Evolutionary conservation across 805 yeast species (phyloP), one percentile per base, ranked within the genome.

Genomic region (Spathaspora arborariae): DNA sequence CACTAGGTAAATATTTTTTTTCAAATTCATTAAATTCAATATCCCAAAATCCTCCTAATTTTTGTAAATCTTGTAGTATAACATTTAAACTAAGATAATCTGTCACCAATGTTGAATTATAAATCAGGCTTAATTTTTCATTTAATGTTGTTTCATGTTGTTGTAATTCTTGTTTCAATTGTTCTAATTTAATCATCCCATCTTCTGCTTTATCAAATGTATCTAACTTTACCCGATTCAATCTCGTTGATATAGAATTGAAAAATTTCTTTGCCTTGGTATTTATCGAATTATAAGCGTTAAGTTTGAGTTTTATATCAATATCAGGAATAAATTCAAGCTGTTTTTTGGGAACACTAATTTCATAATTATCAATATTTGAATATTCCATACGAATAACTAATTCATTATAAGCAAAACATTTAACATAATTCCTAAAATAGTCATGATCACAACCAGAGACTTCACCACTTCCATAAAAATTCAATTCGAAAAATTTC

Each of bases 31-130:
- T 76, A 56, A 94, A 90, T 47, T 85, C 96, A 19, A 65, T 56
- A 64, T 92, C 96, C 98, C 98, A 94, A 36, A 74, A 78, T 19
- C 88, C 90, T 2, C 96, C 91, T 22, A 83, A 67, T 47, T 85
- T 90, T 57, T 92, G 97, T 15, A 92, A 72, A 30, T 77, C 77
- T 55, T 92, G 71, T 21, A 90, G 65, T 2, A 86, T 77, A 0
- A 78, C 67, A 57, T 95, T 94, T 53, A 94, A 65, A 10, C 81
- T 76, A 39, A 92, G 62, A 60, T 86, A 86, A 34, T 81, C 84
- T 5, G 85, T 78, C 0, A 88, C 84, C 1, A 72, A 63, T 0
- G 87, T 78, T 1, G 70, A 62, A 20, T 74, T 62, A 56, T 84
- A 87, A 2, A 85, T 70, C 0, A 68, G 68, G 13, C 78, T 72